Conservation (phyloP, 192 early-diverging fungal genomes). For the Tieghemiomyces parasiticus region DNA sequence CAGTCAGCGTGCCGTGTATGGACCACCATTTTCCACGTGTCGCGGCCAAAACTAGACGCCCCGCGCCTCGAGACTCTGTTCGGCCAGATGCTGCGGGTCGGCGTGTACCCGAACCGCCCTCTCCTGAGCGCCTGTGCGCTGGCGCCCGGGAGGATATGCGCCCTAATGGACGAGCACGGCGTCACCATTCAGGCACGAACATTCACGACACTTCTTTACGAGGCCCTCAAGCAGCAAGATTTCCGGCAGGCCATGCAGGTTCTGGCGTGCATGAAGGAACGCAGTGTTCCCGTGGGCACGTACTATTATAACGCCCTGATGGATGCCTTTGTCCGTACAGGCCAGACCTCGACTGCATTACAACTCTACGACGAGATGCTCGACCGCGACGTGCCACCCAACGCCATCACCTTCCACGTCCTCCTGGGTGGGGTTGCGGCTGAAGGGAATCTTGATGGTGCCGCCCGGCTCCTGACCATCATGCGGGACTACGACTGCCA, state of each 20-base stretch:
- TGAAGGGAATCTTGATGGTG: constrained; percentile 6
- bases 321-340: constrained; percentile 8
- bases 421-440: background rate
- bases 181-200: background rate
- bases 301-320: constrained; percentile 10
- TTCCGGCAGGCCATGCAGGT: constrained; percentile 5
- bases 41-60: background rate
- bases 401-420: background rate
- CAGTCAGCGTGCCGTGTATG: background rate
- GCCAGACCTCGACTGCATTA: constrained; percentile 1
- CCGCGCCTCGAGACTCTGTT: background rate
- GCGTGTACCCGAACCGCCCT: background rate
- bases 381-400: background rate
- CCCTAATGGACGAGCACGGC: background rate
- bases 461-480: background rate
- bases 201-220: background rate
- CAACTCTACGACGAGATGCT: constrained; percentile 10
- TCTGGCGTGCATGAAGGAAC: background rate
- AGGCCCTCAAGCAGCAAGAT: background rate
- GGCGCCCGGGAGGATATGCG: background rate
- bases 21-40: constrained; percentile 4
- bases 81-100: constrained; percentile 7
- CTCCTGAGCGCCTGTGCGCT: background rate
- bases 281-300: background rate
- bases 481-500: background rate